phyloP scores from a whole-genome alignment of 805 yeast genomes.

The Yamadazyma akitaensis region DNA sequence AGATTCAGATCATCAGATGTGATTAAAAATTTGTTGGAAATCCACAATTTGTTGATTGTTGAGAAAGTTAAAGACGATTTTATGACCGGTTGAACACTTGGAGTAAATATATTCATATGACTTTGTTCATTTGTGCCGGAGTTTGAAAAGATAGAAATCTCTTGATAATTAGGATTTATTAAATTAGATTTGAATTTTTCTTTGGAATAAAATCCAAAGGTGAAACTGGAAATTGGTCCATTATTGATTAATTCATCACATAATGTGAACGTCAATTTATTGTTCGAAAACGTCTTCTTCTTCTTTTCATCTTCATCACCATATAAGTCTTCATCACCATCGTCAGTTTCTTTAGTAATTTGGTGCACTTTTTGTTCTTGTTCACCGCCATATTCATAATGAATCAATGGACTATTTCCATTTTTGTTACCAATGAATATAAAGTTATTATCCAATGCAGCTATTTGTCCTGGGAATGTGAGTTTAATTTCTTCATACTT shows the following conservation, averaged over 20 bases:
- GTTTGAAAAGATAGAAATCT: slow-evolving; percentile 64
- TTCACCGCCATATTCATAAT: slow-evolving; percentile 30
- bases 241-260: slow-evolving; percentile 57
- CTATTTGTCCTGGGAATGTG: slow-evolving; percentile 39
- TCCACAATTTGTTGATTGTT: slow-evolving; percentile 75
- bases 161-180: slow-evolving; percentile 64
- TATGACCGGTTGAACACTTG: slow-evolving; percentile 65
- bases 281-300: slow-evolving; percentile 12
- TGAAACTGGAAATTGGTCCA: slow-evolving; percentile 72
- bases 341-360: slow-evolving; percentile 29
- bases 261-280: slow-evolving; percentile 25
- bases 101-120: slow-evolving; percentile 58
- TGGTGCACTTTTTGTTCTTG: slow-evolving; percentile 8
- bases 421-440: slow-evolving; percentile 61
- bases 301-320: slow-evolving; percentile 34
- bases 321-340: slow-evolving; percentile 45
- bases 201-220: slow-evolving; percentile 58
- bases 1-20: slow-evolving; percentile 66
- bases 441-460: slow-evolving; percentile 38
- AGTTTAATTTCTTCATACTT: slow-evolving; percentile 31
- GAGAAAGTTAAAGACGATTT: slow-evolving; percentile 68
- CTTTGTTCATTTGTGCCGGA: slow-evolving; percentile 61
- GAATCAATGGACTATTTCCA: slow-evolving; percentile 54
- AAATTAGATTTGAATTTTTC: slow-evolving; percentile 57
- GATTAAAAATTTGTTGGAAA: slow-evolving; percentile 59